Evolutionary conservation across 345 rosid genomes (phyloP), one percentile per base, ranked within the genome.

Genomic region (Cochlearia excelsa): DNA sequence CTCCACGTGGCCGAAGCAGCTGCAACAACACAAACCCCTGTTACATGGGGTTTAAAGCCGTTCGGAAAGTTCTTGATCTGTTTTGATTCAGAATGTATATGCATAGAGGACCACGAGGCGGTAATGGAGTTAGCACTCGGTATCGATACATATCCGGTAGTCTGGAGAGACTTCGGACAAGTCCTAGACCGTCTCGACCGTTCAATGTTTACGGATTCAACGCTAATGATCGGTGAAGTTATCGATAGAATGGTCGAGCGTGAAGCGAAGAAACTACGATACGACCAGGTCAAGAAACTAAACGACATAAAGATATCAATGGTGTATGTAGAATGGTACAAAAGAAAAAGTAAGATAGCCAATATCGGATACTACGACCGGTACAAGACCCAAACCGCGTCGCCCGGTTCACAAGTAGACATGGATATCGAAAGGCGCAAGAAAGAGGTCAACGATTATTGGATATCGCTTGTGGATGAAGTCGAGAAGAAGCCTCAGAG

Each of bases 301-400:
- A 80, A 73, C 38, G 55, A 56, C 0, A 29, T 66, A 5, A 90
- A 85, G 68, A 43, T 65, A 29, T 2, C 39, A 28, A 74, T 90
- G 86, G 69, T 77, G 1, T 0, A 50, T 1, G 31, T 87, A 1
- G 97, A 85, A 64, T 73, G 84, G 83, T 83, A 83, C 75, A 87
- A 83, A 74, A 90, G 80, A 69, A 5, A 0, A 7, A 44, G 70
- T 54, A 78, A 49, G 78, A 9, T 4, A 6, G 26, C 3, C n/a
- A 33, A 50, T 6, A 59, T 11, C 2, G 84, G 88, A 35, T 90
- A 81, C 82, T 90, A 90, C 43, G 91, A 87, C 51, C 51, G 77
- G 37, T 82, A 67, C 63, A 83, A 74, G 81, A 70, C 44, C 40
- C 55, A 9, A 26, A 2, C 4, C 0, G 2, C 0, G n/a, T 2